These are phyloP conservation scores for Fusarium nodosum DNA, from an alignment of 2,329 filamentous ascomycete species.

Conservation along the genomic window DNA sequence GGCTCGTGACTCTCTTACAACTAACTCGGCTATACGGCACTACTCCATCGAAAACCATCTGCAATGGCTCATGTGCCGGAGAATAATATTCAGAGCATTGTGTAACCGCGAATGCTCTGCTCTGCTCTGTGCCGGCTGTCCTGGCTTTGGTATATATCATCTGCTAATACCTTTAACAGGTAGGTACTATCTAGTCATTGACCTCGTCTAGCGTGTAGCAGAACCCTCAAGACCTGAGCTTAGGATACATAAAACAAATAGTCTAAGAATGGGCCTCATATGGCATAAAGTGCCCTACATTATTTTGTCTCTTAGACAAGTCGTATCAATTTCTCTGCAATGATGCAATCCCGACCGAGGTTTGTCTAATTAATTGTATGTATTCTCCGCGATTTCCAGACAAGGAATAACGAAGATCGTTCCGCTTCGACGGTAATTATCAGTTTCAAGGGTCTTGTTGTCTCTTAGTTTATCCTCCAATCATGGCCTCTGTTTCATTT, in stretches of 20 bases:
- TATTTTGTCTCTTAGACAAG: neutral
- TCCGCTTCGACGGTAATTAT: neutral
- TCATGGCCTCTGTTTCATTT: constrained; percentile 23
- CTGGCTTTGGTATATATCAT: too few species aligned
- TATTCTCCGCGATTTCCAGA: neutral
- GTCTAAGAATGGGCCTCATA: neutral
- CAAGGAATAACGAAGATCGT: neutral
- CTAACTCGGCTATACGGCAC: too few species aligned
- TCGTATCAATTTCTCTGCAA: neutral
- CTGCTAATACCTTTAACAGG: too few species aligned
- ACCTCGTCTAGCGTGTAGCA: neutral
- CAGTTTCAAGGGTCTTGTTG: constrained; percentile 3
- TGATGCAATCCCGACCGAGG: neutral
- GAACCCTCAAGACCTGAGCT: neutral
- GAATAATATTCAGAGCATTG: too few species aligned
- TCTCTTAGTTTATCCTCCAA: constrained; percentile 48
- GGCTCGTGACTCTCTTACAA: too few species aligned
- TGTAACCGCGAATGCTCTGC: too few species aligned
- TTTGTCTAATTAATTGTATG: neutral
- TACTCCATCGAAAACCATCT: too few species aligned
- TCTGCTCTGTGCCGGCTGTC: too few species aligned
- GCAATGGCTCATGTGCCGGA: too few species aligned
- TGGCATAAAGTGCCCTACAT: neutral
- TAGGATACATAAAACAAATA: neutral
- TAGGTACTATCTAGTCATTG: neutral